phyloP scores from a whole-genome alignment of 2,329 filamentous ascomycete genomes.

The Myriangium duriaei region DNA sequence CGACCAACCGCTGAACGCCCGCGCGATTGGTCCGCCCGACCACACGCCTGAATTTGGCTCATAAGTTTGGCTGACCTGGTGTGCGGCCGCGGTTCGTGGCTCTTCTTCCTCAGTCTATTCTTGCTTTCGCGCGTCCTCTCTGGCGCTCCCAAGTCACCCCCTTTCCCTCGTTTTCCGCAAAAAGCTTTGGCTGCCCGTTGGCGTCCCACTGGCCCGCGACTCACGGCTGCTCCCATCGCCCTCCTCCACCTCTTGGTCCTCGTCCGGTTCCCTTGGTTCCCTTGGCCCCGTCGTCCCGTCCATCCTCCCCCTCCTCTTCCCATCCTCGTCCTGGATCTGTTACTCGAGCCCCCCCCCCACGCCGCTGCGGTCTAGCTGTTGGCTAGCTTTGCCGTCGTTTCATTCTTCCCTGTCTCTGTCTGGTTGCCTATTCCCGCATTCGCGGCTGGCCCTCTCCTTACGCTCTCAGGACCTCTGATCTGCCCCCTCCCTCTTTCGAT shows the following conservation, averaged over 20 bases:
- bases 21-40: too few species aligned
- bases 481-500: not conserved
- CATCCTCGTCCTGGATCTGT: too few species aligned
- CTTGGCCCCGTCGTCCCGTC: not conserved
- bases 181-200: not conserved
- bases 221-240: not conserved
- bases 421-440: too few species aligned
- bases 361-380: not conserved
- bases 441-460: too few species aligned
- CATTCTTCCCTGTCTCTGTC: too few species aligned
- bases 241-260: not conserved
- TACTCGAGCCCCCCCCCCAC: not conserved
- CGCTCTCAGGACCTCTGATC: too few species aligned
- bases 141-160: not conserved
- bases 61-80: too few species aligned
- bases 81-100: too few species aligned
- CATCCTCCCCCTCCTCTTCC: not conserved
- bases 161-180: not conserved
- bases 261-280: not conserved
- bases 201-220: not conserved
- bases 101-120: too few species aligned
- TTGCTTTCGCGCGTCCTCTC: not conserved
- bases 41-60: too few species aligned
- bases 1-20: not conserved
- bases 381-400: not conserved